Percentiles rank a stretch among this genome's conserved stretches.
These are phyloP conservation scores for Backusella westeae DNA, from an alignment of 192 early-diverging fungal genomes.

Conservation along the genomic window DNA sequence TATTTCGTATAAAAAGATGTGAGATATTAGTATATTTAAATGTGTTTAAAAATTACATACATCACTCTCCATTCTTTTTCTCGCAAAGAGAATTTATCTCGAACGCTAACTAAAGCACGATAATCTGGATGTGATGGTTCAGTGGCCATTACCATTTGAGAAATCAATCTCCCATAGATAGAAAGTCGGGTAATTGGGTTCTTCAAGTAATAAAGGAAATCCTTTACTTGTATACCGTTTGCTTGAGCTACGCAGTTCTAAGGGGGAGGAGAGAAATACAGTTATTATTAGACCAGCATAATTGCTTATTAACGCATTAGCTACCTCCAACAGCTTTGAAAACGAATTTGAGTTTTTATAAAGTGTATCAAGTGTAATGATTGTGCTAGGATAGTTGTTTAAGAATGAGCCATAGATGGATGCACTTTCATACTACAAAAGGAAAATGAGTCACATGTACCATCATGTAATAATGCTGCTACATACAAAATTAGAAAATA, in stretches of 20 bases:
- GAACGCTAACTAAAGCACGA: background rate
- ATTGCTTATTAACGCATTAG: background rate
- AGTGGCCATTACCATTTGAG: background rate
- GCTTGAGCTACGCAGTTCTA: background rate
- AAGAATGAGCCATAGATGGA: background rate
- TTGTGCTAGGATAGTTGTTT: slow-evolving; percentile 10
- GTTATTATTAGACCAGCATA: background rate
- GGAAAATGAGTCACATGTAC: background rate
- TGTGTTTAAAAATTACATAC: background rate
- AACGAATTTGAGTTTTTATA: slow-evolving; percentile 12
- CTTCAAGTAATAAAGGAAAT: slow-evolving; percentile 3
- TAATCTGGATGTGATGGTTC: slow-evolving; percentile 18
- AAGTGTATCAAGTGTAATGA: slow-evolving; percentile 10
- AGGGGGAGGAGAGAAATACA: background rate
- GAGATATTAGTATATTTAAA: background rate
- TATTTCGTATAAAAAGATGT: background rate
- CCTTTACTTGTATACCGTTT: background rate
- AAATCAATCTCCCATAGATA: background rate
- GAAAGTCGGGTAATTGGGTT: background rate
- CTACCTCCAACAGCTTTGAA: slow-evolving; percentile 11
- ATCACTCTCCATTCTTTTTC: slow-evolving; percentile 8
- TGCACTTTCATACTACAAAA: slow-evolving; percentile 4
- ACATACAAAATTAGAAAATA: slow-evolving; percentile 13
- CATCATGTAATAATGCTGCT: background rate
- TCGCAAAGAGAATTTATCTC: background rate